Evolutionary conservation across 2,329 filamentous ascomycete species (phyloP), one percentile per base, ranked within the genome.

Genomic region (Pyrenochaeta sp.): DNA sequence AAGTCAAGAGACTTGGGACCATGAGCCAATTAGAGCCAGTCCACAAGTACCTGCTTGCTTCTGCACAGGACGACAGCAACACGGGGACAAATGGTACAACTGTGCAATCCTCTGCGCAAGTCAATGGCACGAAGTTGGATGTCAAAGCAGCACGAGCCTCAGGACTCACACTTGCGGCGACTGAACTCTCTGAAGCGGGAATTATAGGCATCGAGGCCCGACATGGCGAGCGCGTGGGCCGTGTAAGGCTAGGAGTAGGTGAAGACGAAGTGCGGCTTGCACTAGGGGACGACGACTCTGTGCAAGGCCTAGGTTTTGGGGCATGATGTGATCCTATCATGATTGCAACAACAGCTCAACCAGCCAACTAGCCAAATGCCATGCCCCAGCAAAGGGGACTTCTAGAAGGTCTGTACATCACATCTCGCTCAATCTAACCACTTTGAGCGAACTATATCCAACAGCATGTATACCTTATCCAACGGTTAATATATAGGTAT

Each of bases 251-350:
- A 43, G 85, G 89, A 15, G 86, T 97, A 55, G 88, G 89, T 9
- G 90, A 96, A 48, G 93, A 97, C 63, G 93, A 99, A 72, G 84
- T 99, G 19, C 87, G 87, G 66, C 82, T 90, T 67, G 94, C 93
- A 20, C 85, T 97, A 58, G 85, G 87, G 47, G 92, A 96, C 55
- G 94, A 99, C 74, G 83, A 83, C 6, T 90, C 96, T 65, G 86
- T 95, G 41, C 91, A 86, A 71, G 86, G 88, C 26, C 77, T 96
- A 63, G 89, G 90, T 20, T 59, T 62, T 26, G 57, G 53, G 32
- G 38, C 53, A 7, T 62, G 44, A 59, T 42, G 37, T 29, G 15
- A 23, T 36, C 28, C 36, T 37, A 26, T 31, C 30, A 15, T 38
- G 28, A 28, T 35, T 14, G 15, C 23, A 19, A 22, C 24, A 7